These are phyloP conservation scores for Castanea sativa DNA, from an alignment of 306 rosid genomes.

Conservation along the genomic window DNA sequence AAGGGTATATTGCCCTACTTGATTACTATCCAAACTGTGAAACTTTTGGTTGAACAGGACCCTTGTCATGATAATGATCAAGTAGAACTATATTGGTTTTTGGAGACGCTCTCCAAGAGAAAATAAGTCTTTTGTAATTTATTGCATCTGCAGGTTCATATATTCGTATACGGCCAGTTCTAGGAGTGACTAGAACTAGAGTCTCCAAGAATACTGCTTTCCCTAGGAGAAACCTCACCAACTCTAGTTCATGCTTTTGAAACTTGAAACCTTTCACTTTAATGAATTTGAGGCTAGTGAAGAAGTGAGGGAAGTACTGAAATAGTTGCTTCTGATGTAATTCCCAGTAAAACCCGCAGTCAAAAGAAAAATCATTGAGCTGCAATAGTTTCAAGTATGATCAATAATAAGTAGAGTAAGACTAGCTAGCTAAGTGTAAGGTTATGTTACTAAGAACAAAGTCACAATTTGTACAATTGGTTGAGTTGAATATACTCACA, in stretches of 20 bases:
- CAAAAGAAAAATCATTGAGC: conserved; percentile 19
- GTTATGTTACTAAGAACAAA: not conserved
- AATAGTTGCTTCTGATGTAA: conserved; percentile 26
- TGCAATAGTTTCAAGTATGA: conserved; percentile 18
- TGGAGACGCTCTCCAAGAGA: conserved; percentile 19
- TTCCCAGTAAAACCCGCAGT: conserved; percentile 25
- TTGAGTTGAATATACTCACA: conserved; percentile 29
- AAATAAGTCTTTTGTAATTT: not conserved
- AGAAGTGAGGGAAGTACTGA: not conserved
- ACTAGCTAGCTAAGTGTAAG: not conserved
- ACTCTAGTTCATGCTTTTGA: not conserved
- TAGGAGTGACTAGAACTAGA: conserved; percentile 20
- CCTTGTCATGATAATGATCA: not conserved
- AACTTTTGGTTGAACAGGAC: not conserved
- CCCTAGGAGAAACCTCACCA: conserved; percentile 24
- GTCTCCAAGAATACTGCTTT: conserved; percentile 24
- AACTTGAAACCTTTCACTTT: conserved; percentile 39
- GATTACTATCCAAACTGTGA: conserved; percentile 1
- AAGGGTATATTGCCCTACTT: too few species aligned
- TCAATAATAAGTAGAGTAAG: not conserved
- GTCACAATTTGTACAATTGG: not conserved
- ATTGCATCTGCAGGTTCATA: not conserved
- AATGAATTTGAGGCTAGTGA: conserved; percentile 15
- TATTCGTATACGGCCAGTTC: not conserved
- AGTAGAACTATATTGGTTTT: not conserved